A percentile compares a stretch with the other conserved stretches of the same genome.
Conservation (phyloP, 2,329 filamentous ascomycete species). For the Zasmidium cellare region DNA sequence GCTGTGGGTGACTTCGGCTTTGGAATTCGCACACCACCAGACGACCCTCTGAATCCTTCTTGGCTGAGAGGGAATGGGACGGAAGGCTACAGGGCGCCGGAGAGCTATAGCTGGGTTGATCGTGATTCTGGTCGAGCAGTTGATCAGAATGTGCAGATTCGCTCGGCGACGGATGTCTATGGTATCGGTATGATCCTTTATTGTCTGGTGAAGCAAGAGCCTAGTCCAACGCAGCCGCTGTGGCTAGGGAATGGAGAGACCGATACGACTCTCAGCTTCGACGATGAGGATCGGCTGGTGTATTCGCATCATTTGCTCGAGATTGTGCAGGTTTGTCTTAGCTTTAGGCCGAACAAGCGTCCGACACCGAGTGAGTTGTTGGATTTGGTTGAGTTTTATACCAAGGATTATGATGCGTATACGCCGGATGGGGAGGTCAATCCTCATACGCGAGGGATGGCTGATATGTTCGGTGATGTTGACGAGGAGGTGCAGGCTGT, state of each 20-base stretch:
- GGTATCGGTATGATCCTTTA: not conserved
- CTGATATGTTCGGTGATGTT: too few species aligned
- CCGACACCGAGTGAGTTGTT: too few species aligned
- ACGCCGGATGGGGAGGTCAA: too few species aligned
- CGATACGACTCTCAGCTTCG: not conserved
- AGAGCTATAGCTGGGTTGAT: not conserved
- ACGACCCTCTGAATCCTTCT: not conserved
- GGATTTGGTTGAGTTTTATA: too few species aligned
- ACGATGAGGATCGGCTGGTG: too few species aligned
- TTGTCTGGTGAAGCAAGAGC: not conserved
- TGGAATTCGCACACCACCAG: not conserved
- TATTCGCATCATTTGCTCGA: too few species aligned
- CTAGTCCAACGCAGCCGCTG: not conserved
- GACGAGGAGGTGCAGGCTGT: too few species aligned
- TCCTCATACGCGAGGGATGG: too few species aligned
- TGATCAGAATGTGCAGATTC: not conserved
- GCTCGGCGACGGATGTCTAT: not conserved
- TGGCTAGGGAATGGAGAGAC: not conserved
- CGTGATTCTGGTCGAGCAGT: not conserved
- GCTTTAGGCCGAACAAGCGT: too few species aligned
- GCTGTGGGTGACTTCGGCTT: not conserved
- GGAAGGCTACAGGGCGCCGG: not conserved
- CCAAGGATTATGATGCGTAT: too few species aligned
- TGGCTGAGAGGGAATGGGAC: not conserved
- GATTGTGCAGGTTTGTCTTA: too few species aligned